Evolutionary conservation across 768 basidiomycete species (phyloP).

Genomic region (Mycena indigotica): DNA sequence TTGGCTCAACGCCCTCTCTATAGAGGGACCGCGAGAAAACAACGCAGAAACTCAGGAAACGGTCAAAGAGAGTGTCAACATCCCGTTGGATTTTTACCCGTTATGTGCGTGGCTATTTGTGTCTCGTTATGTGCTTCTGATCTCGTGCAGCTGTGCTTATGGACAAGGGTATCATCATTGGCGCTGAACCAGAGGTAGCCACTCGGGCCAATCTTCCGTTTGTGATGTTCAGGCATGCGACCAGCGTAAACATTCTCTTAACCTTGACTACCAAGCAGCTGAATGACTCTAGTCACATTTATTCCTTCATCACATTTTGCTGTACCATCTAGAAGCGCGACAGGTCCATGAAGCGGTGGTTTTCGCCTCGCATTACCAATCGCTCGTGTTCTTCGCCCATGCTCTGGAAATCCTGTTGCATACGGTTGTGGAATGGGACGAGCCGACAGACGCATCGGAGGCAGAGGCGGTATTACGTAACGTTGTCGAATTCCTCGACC

Average conservation of each 20-base stretch:
- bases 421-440: slow-evolving; percentile 87
- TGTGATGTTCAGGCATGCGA: slow-evolving; percentile 88
- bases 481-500: slow-evolving; percentile 89
- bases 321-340: slow-evolving; percentile 70
- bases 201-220: slow-evolving; percentile 79
- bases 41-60: slow-evolving; percentile 42
- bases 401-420: slow-evolving; percentile 93
- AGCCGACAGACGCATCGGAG: slow-evolving; percentile 28
- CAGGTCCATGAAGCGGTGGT: slow-evolving; percentile 76
- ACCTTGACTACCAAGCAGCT: slow-evolving; percentile 1
- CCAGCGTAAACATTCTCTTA: slow-evolving; percentile 61
- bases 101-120: slow-evolving; percentile 74
- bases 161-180: slow-evolving; percentile 99
- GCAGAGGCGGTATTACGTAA: slow-evolving; percentile 53
- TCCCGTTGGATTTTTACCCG: slow-evolving; percentile 93
- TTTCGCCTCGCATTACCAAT: slow-evolving; percentile 85
- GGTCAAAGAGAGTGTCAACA: slow-evolving; percentile 92
- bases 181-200: slow-evolving; percentile 86
- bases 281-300: slow-evolving; percentile 70
- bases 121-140: slow-evolving; percentile 8
- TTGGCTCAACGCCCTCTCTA: slow-evolving; percentile 94
- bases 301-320: slow-evolving; percentile 90
- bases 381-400: slow-evolving; percentile 91
- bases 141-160: slow-evolving; percentile 79
- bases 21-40: slow-evolving; percentile 60